Base-by-base conservation (phyloP, 495 filamentous ascomycete species). In the Daldinia bambusicola region DNA sequence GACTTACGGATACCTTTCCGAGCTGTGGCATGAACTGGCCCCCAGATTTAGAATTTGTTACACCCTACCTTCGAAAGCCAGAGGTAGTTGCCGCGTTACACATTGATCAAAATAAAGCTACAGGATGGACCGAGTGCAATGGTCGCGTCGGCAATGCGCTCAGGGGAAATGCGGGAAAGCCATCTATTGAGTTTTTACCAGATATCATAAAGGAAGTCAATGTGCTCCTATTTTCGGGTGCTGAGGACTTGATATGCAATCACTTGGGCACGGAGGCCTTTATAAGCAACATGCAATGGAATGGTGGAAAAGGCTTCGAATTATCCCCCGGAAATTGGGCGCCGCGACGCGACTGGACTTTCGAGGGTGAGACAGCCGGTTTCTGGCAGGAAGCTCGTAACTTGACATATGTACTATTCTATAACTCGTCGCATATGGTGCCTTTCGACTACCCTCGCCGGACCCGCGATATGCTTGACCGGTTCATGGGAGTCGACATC, bases 1-100 rank as follows among this genome's bases (percentile, higher is more conserved):
- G 96, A 43, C 83, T 97, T 12, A 84, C 81, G 48, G 95, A 98
- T 76, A 71, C 74, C 4, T 91, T 83, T 70, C 89, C 89, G 6
- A 87, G 87, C 53, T 99, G 95, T 76, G 95, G 95, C 61, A 95
- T 95, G 93, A 92, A 91, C 81, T 99, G 95, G 95, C 95, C 95
- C 9, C 90, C 92, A 40, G 96, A 98, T 79, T 82, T 99, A 61
- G 75, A 63, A 18, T 76, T 86, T 37, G 87, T 98, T 9, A 91
- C 88, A 6, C 93, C 93, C 0, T 99, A 98, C 77, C 86, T 99
- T 37, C 92, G 90, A 51, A 89, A 89, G 48, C 64, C 84, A n/a
- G 94, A 97, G 43, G 96, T 99, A 8, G 81, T 84, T 20, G 63
- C 85, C 4, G 95, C 95, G 2, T 83, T 99, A 31, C 90, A 99